These are phyloP conservation scores for Lagenaria siceraria DNA, from an alignment of 306 rosid genomes.

Conservation along the genomic window DNA sequence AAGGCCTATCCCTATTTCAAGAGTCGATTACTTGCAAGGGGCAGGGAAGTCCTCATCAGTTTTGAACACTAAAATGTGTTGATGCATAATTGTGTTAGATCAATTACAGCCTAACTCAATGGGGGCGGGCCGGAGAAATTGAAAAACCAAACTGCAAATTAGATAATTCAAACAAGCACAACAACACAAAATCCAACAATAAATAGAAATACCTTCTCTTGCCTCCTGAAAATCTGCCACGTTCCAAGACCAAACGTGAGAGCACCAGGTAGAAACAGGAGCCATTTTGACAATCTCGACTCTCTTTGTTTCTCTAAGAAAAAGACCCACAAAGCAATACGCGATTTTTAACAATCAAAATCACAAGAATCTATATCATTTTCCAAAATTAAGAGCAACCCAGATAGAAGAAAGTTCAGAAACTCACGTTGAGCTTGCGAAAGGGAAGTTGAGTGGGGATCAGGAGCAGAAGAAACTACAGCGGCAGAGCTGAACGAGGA, in stretches of 20 bases:
- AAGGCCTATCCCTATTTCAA: neutral
- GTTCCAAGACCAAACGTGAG: constrained; percentile 91
- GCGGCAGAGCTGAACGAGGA: constrained; percentile 27
- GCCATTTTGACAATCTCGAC: constrained; percentile 52
- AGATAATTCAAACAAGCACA: neutral
- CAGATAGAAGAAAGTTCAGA: neutral
- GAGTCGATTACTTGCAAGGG: neutral
- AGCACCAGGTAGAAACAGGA: constrained; percentile 83
- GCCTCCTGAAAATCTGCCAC: constrained; percentile 88
- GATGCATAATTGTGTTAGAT: neutral
- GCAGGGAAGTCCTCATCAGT: neutral
- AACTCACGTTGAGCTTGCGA: constrained; percentile 36
- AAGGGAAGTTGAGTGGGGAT: constrained; percentile 32
- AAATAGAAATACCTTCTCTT: constrained; percentile 46
- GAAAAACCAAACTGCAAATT: neutral
- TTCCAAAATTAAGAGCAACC: neutral
- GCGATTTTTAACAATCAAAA: neutral
- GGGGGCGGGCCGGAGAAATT: neutral
- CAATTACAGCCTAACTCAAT: neutral
- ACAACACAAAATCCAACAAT: neutral
- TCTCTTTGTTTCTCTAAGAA: constrained; percentile 28
- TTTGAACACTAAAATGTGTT: neutral
- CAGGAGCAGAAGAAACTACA: constrained; percentile 23
- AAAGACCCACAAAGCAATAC: neutral
- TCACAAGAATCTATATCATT: constrained; percentile 1